Evolutionary conservation across 2,329 filamentous ascomycete species (phyloP).

Genomic region (Verticillium tricorpus): DNA sequence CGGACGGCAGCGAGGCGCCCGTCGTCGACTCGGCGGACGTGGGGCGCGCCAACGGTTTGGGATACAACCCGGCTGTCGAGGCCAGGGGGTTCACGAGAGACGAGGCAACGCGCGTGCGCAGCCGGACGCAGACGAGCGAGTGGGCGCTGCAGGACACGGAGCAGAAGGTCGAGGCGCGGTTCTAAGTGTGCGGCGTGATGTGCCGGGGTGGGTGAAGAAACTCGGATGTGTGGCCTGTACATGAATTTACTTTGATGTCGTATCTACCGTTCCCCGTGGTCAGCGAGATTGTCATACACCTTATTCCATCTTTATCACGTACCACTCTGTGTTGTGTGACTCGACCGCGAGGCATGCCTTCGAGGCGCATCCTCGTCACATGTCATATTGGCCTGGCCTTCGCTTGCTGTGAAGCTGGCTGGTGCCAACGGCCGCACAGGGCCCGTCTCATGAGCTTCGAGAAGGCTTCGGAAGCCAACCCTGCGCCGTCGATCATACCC

Average conservation of each 20-base stretch:
- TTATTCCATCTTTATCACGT: too few species aligned
- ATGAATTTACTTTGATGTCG: neutral
- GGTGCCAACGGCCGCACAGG: constrained; percentile 6
- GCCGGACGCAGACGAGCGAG: constrained; percentile 57
- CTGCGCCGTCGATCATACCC: neutral
- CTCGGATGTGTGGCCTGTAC: neutral
- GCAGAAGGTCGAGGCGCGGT: constrained; percentile 34
- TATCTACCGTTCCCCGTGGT: too few species aligned
- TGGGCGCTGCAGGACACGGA: constrained; percentile 71
- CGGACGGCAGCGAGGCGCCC: constrained; percentile 65
- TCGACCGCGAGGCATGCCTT: too few species aligned
- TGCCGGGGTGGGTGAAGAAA: neutral
- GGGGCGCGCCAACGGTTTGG: constrained; percentile 62
- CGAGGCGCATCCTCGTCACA: neutral
- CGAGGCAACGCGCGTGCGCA: constrained; percentile 69
- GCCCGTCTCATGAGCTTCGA: neutral
- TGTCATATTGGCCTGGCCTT: neutral
- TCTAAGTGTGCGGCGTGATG: constrained; percentile 14
- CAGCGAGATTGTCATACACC: too few species aligned
- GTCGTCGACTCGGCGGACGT: constrained; percentile 60
- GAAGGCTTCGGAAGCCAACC: neutral
- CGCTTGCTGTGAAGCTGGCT: too few species aligned
- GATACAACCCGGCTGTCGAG: constrained; percentile 88
- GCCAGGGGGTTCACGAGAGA: constrained; percentile 82
- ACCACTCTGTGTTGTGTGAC: neutral